Evolutionary conservation across 306 rosid genomes (phyloP).

Genomic region (Trifolium pratense): DNA sequence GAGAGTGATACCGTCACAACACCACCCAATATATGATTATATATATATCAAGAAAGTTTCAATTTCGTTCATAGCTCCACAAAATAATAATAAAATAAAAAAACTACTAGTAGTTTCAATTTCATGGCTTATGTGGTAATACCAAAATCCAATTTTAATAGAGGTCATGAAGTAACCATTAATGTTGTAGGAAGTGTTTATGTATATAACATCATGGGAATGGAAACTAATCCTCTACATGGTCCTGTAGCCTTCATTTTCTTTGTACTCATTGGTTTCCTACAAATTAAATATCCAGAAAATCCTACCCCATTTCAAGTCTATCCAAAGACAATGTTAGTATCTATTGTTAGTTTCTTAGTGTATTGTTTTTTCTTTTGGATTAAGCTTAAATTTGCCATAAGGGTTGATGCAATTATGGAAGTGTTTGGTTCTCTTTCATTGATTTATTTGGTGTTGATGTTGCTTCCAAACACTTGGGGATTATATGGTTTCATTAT

Average conservation of each 20-base stretch:
- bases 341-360: constrained; percentile 19
- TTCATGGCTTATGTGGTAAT: neutral
- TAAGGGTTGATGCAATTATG: neutral
- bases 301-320: constrained; percentile 2
- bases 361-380: neutral
- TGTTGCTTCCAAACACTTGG: neutral
- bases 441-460: neutral
- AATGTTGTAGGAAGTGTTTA: neutral
- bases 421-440: constrained; percentile 25
- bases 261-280: constrained; percentile 7
- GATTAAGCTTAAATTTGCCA: neutral
- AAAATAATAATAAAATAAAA: no score
- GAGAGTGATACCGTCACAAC: no score
- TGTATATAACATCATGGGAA: neutral
- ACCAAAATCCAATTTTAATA: neutral
- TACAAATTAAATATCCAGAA: neutral
- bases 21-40: no score
- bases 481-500: neutral
- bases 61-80: no score
- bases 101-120: neutral
- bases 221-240: neutral
- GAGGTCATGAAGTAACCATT: neutral
- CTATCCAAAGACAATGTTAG: neutral
- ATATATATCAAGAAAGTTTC: no score
- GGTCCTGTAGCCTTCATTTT: constrained; percentile 4